These are phyloP conservation scores for Pseudocercospora cruenta DNA, from an alignment of 2,329 filamentous ascomycete genomes.

Conservation along the genomic window DNA sequence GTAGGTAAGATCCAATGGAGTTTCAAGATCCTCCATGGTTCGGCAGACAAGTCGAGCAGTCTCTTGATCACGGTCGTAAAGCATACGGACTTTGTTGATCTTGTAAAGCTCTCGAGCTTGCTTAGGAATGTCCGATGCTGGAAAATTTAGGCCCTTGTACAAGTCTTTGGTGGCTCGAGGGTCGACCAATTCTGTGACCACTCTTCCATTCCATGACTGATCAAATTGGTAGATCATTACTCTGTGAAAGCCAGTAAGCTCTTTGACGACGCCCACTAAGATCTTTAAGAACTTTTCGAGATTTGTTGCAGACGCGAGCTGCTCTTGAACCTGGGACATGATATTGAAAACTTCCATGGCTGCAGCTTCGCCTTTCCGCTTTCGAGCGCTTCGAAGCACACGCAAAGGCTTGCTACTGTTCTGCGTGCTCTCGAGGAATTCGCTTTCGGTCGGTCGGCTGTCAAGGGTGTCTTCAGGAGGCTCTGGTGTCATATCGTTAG, in stretches of 20 bases:
- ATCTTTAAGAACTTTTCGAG: constrained; percentile 78
- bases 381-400: constrained; percentile 73
- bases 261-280: constrained; percentile 82
- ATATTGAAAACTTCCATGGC: constrained; percentile 92
- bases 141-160: constrained; percentile 86
- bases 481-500: constrained; percentile 62
- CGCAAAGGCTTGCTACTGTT: constrained; percentile 76
- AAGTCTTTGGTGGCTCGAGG: constrained; percentile 77
- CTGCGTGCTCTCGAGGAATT: constrained; percentile 75
- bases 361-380: constrained; percentile 74
- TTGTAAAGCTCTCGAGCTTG: constrained; percentile 89
- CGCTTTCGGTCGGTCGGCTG: constrained; percentile 72
- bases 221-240: constrained; percentile 96
- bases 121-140: constrained; percentile 81
- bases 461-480: constrained; percentile 73
- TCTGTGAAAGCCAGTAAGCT: constrained; percentile 86
- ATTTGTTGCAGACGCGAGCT: constrained; percentile 71
- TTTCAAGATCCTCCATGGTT: constrained; percentile 71
- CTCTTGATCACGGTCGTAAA: constrained; percentile 81
- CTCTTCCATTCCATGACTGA: constrained; percentile 76
- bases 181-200: constrained; percentile 86
- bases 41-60: constrained; percentile 83
- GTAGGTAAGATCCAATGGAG: constrained; percentile 80
- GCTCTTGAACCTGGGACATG: constrained; percentile 88
- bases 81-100: constrained; percentile 82